phyloP scores from a whole-genome alignment of 257 asterid species.

The Rauvolfia tetraphylla region DNA sequence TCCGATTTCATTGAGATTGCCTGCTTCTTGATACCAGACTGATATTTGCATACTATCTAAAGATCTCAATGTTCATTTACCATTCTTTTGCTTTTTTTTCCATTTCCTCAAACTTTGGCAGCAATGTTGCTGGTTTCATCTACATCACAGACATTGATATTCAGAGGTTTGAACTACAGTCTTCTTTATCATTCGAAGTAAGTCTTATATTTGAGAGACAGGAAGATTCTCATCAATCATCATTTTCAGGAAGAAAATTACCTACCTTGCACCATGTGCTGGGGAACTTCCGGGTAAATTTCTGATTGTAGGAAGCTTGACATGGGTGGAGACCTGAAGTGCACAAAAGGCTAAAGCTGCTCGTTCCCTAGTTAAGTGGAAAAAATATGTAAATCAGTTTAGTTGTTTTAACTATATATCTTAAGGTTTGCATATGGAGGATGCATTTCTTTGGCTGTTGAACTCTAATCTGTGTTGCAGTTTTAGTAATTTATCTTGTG shows the following conservation, averaged over 20 bases:
- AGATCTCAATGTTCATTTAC: slow-evolving; percentile 13
- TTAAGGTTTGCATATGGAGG: not conserved
- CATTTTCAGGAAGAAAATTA: slow-evolving; percentile 68
- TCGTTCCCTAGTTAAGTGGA: not conserved
- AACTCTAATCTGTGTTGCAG: not conserved
- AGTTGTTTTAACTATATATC: not conserved
- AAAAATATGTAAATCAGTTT: not conserved
- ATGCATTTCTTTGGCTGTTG: not conserved
- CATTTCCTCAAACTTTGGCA: slow-evolving; percentile 13
- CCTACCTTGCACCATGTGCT: slow-evolving; percentile 86
- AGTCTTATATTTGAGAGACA: not conserved
- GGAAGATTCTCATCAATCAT: slow-evolving; percentile 2
- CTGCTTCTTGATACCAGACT: not conserved
- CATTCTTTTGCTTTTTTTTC: not conserved
- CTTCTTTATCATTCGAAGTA: slow-evolving; percentile 3
- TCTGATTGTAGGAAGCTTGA: slow-evolving; percentile 76
- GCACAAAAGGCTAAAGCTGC: not conserved
- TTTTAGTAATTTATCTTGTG: not conserved
- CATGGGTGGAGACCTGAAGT: slow-evolving; percentile 67
- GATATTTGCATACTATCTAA: not conserved
- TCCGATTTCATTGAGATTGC: not conserved
- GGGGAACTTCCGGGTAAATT: slow-evolving; percentile 86
- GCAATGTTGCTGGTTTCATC: slow-evolving; percentile 96
- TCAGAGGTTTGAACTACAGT: slow-evolving; percentile 48
- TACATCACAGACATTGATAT: slow-evolving; percentile 80